Base-by-base conservation (phyloP, 225 moss, liverwort and hornwort species). In the Thuidium tamariscinum region DNA sequence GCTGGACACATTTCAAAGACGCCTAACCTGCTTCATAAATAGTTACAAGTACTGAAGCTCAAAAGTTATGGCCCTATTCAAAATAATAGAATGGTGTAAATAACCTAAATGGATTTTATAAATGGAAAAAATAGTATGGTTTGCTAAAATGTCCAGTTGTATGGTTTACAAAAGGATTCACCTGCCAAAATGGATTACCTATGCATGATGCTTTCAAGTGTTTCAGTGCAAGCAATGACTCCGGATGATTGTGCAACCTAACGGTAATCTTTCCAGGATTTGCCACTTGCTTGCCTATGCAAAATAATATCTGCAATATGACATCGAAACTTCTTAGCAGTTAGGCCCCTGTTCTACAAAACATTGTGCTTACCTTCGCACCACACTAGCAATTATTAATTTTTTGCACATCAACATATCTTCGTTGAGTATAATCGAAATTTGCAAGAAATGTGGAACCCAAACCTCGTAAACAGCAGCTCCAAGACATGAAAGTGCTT, bases 391-490 rank as follows among this genome's bases (percentile, higher is more conserved):
- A 82, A 69, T 39, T 39, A 71, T 59, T 76, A 36, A 80, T 39
- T 75, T 82, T 64, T 69, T 81, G 60, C 23, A 42, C 66, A 37
- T 41, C 37, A 65, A 61, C 62, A 48, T 69, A 75, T 44, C 65
- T 30, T 71, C 42, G 49, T 67, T 39, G 54, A 72, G 44, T 25
- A 77, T 32, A 72, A 74, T 26, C 70, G 72, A 78, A 86, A 61
- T 77, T 46, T 56, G 41, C 44, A 79, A 62, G 76, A 74, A 82
- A 41, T 67, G 52, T 56, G 67, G 41, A 11, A 48, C 36, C 34
- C 88, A 78, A 51, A 97, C 98, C 96, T 96, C 97, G 60, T 94
- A 95, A 86, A 93, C 97, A 51, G 98, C 97, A 80, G 97, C 98
- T 51, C 95, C 96, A 74, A 99, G 80, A 85, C 98, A 99, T 74